Percentiles rank a stretch among this genome's conserved stretches.
Conservation (phyloP, 495 filamentous ascomycete genomes). For the Podospora pseudocomata region DNA sequence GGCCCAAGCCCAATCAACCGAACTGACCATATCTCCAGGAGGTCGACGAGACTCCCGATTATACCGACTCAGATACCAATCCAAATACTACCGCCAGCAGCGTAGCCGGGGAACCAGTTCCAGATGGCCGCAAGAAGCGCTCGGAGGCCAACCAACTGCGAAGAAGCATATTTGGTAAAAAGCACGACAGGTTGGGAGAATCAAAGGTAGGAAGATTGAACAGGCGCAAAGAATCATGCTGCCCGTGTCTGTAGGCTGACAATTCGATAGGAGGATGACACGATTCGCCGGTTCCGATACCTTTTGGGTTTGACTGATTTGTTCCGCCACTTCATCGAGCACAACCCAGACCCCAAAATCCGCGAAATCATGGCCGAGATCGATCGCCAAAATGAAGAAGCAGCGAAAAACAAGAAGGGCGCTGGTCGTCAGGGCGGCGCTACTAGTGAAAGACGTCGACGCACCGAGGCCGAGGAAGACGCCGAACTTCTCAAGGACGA, state of each 20-base stretch:
- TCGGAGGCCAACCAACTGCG: conserved; percentile 82
- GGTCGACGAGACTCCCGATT: conserved; percentile 77
- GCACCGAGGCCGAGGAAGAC: conserved; percentile 97
- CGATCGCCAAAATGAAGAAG: conserved; percentile 83
- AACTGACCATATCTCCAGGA: conserved; percentile 43
- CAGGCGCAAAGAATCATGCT: neutral
- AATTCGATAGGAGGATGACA: conserved; percentile 79
- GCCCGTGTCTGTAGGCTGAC: conserved; percentile 13
- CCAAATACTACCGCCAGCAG: conserved; percentile 89
- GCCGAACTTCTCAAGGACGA: conserved; percentile 92
- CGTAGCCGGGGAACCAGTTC: conserved; percentile 64
- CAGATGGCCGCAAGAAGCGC: conserved; percentile 79
- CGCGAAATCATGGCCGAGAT: conserved; percentile 90
- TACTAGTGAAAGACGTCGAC: conserved; percentile 70
- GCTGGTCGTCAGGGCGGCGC: conserved; percentile 78
- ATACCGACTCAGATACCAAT: conserved; percentile 88
- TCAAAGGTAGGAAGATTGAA: conserved; percentile 64
- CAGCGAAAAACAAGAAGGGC: conserved; percentile 65
- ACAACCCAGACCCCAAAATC: conserved; percentile 88
- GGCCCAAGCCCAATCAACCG: neutral
- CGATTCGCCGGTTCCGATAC: conserved; percentile 91
- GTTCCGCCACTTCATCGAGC: conserved; percentile 98
- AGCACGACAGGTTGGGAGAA: conserved; percentile 83
- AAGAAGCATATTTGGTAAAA: conserved; percentile 88
- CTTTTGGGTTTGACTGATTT: conserved; percentile 93